Evolutionary conservation across 1,284 basidiomycete genomes (phyloP).

Genomic region (Cystobasidium pallidum): DNA sequence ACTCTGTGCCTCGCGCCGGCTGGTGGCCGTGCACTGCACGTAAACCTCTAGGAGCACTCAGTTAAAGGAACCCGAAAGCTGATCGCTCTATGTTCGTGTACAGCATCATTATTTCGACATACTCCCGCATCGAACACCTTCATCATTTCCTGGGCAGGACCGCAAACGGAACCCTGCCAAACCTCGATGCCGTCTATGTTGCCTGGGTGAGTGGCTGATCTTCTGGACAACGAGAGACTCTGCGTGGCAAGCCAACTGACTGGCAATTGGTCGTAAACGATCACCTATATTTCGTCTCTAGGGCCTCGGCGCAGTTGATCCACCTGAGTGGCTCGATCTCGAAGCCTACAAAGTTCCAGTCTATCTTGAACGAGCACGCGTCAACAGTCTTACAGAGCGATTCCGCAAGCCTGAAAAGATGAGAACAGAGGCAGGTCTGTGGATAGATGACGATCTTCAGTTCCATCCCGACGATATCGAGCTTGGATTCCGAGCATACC

Average conservation of each 20-base stretch:
- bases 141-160: conserved; percentile 28
- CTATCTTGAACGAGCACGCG: conserved; percentile 29
- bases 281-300: neutral
- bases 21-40: conserved; percentile 2
- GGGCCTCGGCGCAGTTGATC: conserved; percentile 41
- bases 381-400: conserved; percentile 39
- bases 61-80: neutral
- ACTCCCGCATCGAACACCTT: conserved; percentile 34
- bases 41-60: neutral
- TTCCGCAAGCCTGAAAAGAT: conserved; percentile 27
- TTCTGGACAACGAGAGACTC: neutral
- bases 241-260: neutral
- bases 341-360: conserved; percentile 34
- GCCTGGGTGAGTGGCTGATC: conserved; percentile 40
- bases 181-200: conserved; percentile 37
- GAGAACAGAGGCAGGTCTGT: conserved; percentile 36
- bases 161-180: conserved; percentile 34
- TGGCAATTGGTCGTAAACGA: neutral
- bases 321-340: conserved; percentile 30
- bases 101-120: conserved; percentile 15
- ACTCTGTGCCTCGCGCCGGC: neutral
- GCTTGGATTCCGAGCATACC: conserved; percentile 30
- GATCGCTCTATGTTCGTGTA: neutral
- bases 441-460: conserved; percentile 41
- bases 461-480: conserved; percentile 33